Base-by-base conservation (phyloP, 139 green algal species). In the Tetraselmis striata region DNA sequence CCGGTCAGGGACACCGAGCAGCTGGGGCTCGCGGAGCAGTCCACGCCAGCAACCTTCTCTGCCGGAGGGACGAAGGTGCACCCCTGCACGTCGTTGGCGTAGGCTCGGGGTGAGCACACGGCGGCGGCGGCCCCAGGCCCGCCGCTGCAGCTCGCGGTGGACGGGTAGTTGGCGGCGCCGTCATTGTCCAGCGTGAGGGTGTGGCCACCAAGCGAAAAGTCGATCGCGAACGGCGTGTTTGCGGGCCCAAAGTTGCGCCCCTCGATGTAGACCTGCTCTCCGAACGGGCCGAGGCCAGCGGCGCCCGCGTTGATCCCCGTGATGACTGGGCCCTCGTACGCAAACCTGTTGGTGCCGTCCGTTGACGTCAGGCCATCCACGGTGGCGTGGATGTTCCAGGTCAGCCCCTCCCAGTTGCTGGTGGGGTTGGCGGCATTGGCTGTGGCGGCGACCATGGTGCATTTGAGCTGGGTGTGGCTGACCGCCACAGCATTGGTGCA, bases 261-360 rank as follows among this genome's bases (percentile, higher is more conserved):
- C 23, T 32, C 75, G 32, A 83, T 83, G 58, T 32, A 77, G n/a
- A 83, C 28, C 23, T 76, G 30, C 58, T 30, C 67, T 26, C 26
- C 29, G 1, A 11, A 78, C 30, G 31, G 59, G 2, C 30, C 23
- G 5, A 76, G 30, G 27, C 32, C 58, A 18, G 11, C 18, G 5
- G 45, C 5, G 45, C 45, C 45, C 5, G 45, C 11, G 45, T 67
- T 23, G 26, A 83, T 45, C 58, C 24, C 45, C 29, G 79, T 83
- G n/a, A 83, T 78, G 79, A 77, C 58, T 1, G 79, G 79, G 24
- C 25, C 79, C 26, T 78, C 45, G 45, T 83, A 83, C 58, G 27
- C 28, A 45, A 83, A 76, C 79, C 58, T 78, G 25, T 76, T 32
- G 28, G 22, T 30, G 26, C 58, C 78, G 30, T 59, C 67, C 45